Evolutionary conservation across 164 flowering plant species (phyloP), one percentile per base, ranked within the genome.

Genomic region (Sextonia rubra): DNA sequence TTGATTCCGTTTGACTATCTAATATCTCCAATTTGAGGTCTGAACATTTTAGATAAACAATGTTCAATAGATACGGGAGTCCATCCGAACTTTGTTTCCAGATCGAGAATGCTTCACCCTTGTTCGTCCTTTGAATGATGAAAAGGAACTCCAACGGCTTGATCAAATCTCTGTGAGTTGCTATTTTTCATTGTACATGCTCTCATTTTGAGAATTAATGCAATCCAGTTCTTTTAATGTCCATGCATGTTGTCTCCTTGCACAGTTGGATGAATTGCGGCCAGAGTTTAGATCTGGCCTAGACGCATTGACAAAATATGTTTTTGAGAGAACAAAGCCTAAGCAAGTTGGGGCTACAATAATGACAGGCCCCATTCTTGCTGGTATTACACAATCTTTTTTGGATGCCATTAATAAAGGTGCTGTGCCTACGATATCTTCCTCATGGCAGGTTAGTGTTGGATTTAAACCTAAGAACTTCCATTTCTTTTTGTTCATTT

Each of bases 81-180:
- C 99, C 25, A 91, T 96, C 78, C 87, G 97, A 74, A 95, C 99
- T 72, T 89, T 96, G 63, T 96, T 96, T 73, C 98, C 99, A 22
- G 98, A 94, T 75, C 86, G 98, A 76, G 99, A 96, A 75, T 96
- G 99, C 79, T 96, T 84, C 82, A 75, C 99, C 26, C 93, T 96
- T 72, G 97, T 96, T 73, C 87, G 99, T 69, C 99, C 99, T 77
- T 76, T 92, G 80, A 93, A 84, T 83, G 83, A 82, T 74, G 98
- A 96, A 80, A 84, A 82, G 77, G 94, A 90, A 63, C 94, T 96
- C 60, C 99, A 91, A 79, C 82, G 89, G 48, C 93, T 96, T 49
- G 99, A 96, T 77, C 97, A 93, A 80, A 91, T 89, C 66, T 71
- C 86, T 70, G 98, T 96, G 63, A 84, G 94, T 68, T 24, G 8